Evolutionary conservation across 371 early-diverging fungal species (phyloP).

Genomic region (Nematocida sp.): DNA sequence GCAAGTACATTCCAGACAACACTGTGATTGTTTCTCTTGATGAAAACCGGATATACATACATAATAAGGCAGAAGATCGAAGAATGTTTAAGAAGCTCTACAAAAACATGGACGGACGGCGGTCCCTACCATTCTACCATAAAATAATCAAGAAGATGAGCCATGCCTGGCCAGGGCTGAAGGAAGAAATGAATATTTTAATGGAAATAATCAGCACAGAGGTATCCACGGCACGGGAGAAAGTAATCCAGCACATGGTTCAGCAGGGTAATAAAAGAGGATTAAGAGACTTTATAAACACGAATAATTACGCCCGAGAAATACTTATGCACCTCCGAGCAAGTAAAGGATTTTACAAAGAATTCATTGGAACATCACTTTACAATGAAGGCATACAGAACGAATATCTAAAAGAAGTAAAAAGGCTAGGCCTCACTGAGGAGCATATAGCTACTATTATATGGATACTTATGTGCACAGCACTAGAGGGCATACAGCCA

Average conservation of each 20-base stretch:
- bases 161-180: conserved; percentile 30
- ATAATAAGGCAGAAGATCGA: conserved; percentile 1
- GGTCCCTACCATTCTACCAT: conserved; percentile 41
- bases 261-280: not conserved
- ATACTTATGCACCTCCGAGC: not conserved
- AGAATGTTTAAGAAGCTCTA: conserved; percentile 14
- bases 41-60: conserved; percentile 31
- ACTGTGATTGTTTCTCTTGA: conserved; percentile 47
- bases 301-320: not conserved
- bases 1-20: conserved; percentile 32
- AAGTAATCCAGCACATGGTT: conserved; percentile 17
- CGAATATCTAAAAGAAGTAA: conserved; percentile 27
- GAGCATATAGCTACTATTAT: conserved; percentile 7
- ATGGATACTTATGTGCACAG: conserved; percentile 20
- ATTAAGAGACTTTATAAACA: conserved; percentile 27
- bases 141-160: conserved; percentile 18
- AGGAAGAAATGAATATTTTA: conserved; percentile 34
- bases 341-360: conserved; percentile 9
- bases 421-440: conserved; percentile 13
- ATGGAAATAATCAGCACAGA: conserved; percentile 56
- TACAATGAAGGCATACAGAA: conserved; percentile 32
- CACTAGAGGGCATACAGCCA: conserved; percentile 17
- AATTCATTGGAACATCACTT: conserved; percentile 39
- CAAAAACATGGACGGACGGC: conserved; percentile 3
- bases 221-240: conserved; percentile 33